phyloP scores from a whole-genome alignment of 805 yeast genomes.

The Pichia rugopelliculosa region DNA sequence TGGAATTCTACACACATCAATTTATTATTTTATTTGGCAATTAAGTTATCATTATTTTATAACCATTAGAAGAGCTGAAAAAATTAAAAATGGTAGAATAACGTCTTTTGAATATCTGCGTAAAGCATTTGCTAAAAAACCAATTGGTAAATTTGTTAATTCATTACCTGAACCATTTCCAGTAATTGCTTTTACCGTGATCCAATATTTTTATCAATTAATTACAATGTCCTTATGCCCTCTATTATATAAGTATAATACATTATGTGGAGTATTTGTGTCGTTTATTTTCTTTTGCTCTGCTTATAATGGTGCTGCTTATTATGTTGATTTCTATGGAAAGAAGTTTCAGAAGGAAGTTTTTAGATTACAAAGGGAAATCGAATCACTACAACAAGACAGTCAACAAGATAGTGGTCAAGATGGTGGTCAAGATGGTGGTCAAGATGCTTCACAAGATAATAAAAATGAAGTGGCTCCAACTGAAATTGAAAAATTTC shows the following conservation, averaged over 20 bases:
- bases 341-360: conserved; percentile 85
- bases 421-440: background rate
- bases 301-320: conserved; percentile 89
- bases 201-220: conserved; percentile 83
- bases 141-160: conserved; percentile 72
- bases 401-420: background rate
- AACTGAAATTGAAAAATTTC: background rate
- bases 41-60: conserved; percentile 84
- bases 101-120: conserved; percentile 85
- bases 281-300: conserved; percentile 71
- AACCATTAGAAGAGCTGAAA: conserved; percentile 68
- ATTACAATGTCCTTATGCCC: conserved; percentile 86
- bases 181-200: conserved; percentile 74
- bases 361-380: conserved; percentile 57
- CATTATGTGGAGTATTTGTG: conserved; percentile 61
- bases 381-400: conserved; percentile 29
- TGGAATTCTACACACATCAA: conserved; percentile 71
- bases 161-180: conserved; percentile 79
- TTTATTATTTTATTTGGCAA: conserved; percentile 87
- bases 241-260: conserved; percentile 69
- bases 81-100: conserved; percentile 77
- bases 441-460: background rate
- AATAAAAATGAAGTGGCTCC: too few relatives aligned
- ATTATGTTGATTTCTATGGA: conserved; percentile 88
- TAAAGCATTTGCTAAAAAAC: conserved; percentile 55